Conservation (phyloP, 2,329 filamentous ascomycete genomes). For the Xylariaceae sp. region DNA sequence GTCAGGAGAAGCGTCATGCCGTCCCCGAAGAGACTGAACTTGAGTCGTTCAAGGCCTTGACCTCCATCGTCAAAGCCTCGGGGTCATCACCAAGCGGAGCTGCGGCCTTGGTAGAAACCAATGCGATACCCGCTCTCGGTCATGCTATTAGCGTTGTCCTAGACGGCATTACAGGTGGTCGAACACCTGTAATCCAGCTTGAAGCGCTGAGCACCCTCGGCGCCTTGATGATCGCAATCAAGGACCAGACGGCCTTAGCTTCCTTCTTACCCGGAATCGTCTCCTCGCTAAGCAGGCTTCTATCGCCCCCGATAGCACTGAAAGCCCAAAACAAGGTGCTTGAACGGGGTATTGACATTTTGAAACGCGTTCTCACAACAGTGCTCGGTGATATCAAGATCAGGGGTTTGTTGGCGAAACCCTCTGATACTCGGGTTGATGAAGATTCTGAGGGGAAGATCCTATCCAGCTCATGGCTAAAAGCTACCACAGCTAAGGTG, state of each 20-base stretch:
- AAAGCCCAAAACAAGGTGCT: constrained; percentile 57
- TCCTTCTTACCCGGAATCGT: constrained; percentile 85
- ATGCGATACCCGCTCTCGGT: constrained; percentile 70
- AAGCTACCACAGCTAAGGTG: constrained; percentile 72
- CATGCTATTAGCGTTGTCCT: constrained; percentile 77
- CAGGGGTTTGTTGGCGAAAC: constrained; percentile 39
- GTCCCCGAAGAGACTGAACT: constrained; percentile 68
- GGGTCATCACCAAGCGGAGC: constrained; percentile 45
- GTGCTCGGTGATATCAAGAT: constrained; percentile 55
- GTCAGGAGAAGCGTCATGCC: constrained; percentile 41
- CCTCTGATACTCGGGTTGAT: constrained; percentile 24
- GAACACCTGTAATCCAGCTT: constrained; percentile 62
- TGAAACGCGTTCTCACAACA: constrained; percentile 49
- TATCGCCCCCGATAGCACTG: constrained; percentile 60
- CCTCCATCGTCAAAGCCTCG: constrained; percentile 57
- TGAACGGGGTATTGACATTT: constrained; percentile 51
- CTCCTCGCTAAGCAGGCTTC: constrained; percentile 69
- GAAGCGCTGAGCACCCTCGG: constrained; percentile 62
- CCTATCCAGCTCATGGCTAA: constrained; percentile 60
- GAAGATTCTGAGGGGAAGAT: constrained; percentile 34
- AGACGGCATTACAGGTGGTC: constrained; percentile 61
- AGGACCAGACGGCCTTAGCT: constrained; percentile 68
- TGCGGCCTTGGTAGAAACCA: constrained; percentile 46
- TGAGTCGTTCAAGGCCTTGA: constrained; percentile 65
- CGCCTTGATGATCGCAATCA: constrained; percentile 57